These are phyloP conservation scores for Saccharomycopsis selenospora DNA, from an alignment of 805 yeast species.

Conservation along the genomic window DNA sequence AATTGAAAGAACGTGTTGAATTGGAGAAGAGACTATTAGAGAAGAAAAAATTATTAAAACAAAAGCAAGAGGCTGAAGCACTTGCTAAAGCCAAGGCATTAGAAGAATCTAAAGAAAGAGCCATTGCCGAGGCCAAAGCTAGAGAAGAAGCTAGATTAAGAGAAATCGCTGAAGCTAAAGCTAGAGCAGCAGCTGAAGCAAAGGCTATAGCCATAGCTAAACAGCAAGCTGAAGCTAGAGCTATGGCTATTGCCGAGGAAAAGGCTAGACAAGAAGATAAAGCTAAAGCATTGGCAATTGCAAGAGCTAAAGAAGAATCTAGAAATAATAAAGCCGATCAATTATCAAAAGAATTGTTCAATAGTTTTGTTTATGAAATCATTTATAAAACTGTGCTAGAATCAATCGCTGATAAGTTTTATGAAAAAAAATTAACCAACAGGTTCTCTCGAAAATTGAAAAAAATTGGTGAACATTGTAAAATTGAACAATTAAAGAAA, in stretches of 20 bases:
- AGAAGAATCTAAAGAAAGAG: no score
- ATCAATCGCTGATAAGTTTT: conserved; percentile 38
- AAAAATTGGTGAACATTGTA: conserved; percentile 24
- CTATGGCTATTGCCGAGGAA: neutral
- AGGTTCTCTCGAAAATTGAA: conserved; percentile 30
- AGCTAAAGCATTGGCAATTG: conserved; percentile 7
- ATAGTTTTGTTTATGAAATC: conserved; percentile 56
- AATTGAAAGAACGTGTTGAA: conserved; percentile 6
- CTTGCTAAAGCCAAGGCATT: neutral
- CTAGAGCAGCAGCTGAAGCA: neutral
- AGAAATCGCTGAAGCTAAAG: neutral
- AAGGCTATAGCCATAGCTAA: neutral
- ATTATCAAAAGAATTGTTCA: conserved; percentile 45
- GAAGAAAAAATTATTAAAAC: neutral
- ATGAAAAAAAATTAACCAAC: conserved; percentile 30
- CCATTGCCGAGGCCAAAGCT: neutral
- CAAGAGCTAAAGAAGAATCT: conserved; percentile 18
- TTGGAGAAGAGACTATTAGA: neutral
- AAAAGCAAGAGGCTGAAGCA: neutral
- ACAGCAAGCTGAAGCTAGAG: neutral
- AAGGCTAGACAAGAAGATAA: neutral
- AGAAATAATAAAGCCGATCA: conserved; percentile 27
- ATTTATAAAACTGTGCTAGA: conserved; percentile 38
- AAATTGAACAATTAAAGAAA: conserved; percentile 26
- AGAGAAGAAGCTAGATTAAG: neutral